Base-by-base conservation (phyloP, 768 basidiomycete genomes). In the Collybia nuda region DNA sequence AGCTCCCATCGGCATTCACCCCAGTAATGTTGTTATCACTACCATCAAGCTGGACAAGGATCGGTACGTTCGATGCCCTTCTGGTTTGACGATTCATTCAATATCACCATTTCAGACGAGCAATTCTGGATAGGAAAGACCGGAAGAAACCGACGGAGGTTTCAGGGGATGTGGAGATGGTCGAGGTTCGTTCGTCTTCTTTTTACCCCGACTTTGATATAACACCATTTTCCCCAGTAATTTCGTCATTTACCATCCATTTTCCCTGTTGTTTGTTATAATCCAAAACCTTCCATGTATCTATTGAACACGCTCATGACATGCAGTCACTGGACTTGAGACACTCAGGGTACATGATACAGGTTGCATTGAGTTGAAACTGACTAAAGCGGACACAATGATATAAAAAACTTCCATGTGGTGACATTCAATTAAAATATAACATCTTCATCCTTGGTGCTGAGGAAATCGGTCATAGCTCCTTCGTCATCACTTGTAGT, bases 21-120 rank as follows among this genome's bases (percentile, higher is more conserved):
- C 96, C 51, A 92, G 89, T 78, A 98, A 97, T 68, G 93, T 98
- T 47, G 90, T 96, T 56, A 93, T 99, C 67, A 85, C 86, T 58
- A 89, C 77, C 63, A 83, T 97, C 73, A 97, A 98, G 78, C 77
- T 93, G 54, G 90, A 94, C 74, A 94, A 92, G 72, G 92, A 93
- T 74, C 78, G 88, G 88, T 86, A 37, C 47, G 77, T 66, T 8
- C 47, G 1, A 38, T 32, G 19, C 42, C 6, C 38, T 38, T 18
- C 32, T 40, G 26, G 44, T 18, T 14, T 21, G 21, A 32, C 35
- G 38, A 11, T 15, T 52, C 22, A 38, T 28, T 21, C 47, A 32
- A 11, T 53, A 21, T n/a, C 47, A 21, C 37, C 59, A 32, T 48
- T 44, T 23, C 38, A 90, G 90, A 67, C 84, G 89, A 64, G 88